phyloP scores from a whole-genome alignment of 2,329 filamentous ascomycete species.

The Aspergillus fumigatus region DNA sequence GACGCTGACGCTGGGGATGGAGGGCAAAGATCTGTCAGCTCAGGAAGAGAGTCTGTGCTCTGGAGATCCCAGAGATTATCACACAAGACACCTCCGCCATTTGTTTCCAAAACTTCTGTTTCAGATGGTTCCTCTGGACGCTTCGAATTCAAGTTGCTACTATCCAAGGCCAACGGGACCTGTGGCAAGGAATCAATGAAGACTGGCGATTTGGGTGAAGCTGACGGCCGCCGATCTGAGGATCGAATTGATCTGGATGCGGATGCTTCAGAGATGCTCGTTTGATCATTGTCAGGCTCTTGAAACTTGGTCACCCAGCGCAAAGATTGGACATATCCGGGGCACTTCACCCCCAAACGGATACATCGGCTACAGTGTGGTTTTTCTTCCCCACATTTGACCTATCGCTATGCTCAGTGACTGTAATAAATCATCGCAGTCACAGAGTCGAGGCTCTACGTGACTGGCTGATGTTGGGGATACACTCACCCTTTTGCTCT shows the following conservation, averaged over 20 bases:
- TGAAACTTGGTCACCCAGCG: conserved; percentile 35
- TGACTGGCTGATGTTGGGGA: not conserved
- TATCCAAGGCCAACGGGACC: conserved; percentile 9
- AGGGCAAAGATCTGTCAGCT: conserved; percentile 29
- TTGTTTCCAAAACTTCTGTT: conserved; percentile 10
- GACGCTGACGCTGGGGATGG: conserved; percentile 18
- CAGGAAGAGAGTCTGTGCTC: conserved; percentile 25
- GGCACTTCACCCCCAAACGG: conserved; percentile 35
- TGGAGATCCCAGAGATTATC: conserved; percentile 31
- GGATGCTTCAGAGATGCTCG: conserved; percentile 4
- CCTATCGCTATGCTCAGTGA: conserved; percentile 15
- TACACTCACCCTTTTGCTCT: conserved; percentile 35
- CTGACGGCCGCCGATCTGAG: not conserved
- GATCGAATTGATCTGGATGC: not conserved
- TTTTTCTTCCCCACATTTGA: conserved; percentile 40
- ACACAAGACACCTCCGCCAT: conserved; percentile 18
- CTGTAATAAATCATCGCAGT: not conserved
- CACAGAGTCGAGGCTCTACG: not conserved
- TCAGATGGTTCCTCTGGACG: not conserved
- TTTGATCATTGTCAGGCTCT: conserved; percentile 5
- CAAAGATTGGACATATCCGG: conserved; percentile 35
- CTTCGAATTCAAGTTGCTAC: conserved; percentile 3
- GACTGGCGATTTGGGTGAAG: conserved; percentile 1
- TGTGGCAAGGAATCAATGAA: conserved; percentile 5
- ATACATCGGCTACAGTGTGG: conserved; percentile 35